Evolutionary conservation across 257 asterid species (phyloP).

Genomic region (Fraxinus cuspidata): DNA sequence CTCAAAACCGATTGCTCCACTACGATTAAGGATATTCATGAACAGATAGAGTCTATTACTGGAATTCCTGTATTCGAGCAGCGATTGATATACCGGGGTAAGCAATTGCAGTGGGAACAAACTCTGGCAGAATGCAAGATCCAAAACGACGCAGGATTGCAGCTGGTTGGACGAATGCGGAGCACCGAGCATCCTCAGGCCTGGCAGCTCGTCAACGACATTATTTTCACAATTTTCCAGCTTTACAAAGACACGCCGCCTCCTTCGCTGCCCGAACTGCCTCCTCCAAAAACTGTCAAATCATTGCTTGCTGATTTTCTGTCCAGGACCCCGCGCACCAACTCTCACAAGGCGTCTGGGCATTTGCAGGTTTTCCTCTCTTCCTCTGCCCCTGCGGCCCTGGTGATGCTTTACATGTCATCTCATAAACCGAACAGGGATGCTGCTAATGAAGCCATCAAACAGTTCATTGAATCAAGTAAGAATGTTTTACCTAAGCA

Average conservation of each 20-base stretch:
- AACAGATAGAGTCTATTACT: conserved; percentile 49
- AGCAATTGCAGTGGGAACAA: conserved; percentile 76
- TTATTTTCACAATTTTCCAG: conserved; percentile 44
- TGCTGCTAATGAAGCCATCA: conserved; percentile 61
- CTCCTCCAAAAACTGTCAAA: conserved; percentile 35
- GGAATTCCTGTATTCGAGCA: conserved; percentile 68
- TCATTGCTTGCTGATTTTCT: conserved; percentile 48
- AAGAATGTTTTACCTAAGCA: conserved; percentile 41
- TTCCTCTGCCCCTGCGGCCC: conserved; percentile 62
- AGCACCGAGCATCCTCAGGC: conserved; percentile 80
- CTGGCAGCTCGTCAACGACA: conserved; percentile 66
- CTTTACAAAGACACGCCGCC: conserved; percentile 39
- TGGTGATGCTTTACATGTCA: conserved; percentile 82
- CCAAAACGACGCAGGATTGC: conserved; percentile 61
- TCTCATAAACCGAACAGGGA: conserved; percentile 43
- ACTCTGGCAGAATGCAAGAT: conserved; percentile 54
- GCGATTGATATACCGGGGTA: conserved; percentile 70
- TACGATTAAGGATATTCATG: conserved; percentile 54
- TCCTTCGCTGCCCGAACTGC: neutral
- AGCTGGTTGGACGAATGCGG: conserved; percentile 76
- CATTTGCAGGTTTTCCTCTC: conserved; percentile 64
- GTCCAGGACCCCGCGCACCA: conserved; percentile 28
- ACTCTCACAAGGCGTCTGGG: conserved; percentile 36
- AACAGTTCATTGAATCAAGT: conserved; percentile 47
- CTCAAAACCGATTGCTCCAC: conserved; percentile 56